A percentile compares a stretch with the other conserved stretches of the same genome.
Conservation (phyloP, 768 basidiomycete genomes). For the Jaapia argillacea region DNA sequence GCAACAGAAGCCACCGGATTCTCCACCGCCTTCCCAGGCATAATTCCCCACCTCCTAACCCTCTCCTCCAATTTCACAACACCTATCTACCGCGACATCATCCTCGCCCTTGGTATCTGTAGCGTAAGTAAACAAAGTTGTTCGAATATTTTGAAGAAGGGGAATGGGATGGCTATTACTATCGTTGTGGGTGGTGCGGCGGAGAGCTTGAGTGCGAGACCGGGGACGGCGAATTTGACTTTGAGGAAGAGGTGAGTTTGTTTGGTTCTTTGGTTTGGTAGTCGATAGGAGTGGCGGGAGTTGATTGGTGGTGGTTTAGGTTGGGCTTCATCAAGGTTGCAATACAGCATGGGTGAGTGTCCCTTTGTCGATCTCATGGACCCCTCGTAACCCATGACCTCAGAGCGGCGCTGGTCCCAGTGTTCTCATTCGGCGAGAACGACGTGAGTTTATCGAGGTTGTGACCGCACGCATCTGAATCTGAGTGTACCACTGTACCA, state of each 20-base stretch:
- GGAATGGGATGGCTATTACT: constrained; percentile 53
- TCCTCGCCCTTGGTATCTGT: constrained; percentile 81
- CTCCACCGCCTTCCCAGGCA: constrained; percentile 81
- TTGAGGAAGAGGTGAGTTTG: constrained; percentile 52
- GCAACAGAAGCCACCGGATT: constrained; percentile 94
- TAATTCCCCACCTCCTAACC: constrained; percentile 88
- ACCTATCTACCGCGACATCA: constrained; percentile 88
- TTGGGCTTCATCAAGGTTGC: constrained; percentile 94
- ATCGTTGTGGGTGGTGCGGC: constrained; percentile 97
- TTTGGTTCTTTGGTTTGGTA: background rate
- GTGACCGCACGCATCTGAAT: background rate
- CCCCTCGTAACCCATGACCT: constrained; percentile 1
- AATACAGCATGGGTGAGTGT: constrained; percentile 71
- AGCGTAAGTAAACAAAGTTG: constrained; percentile 89
- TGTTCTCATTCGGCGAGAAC: constrained; percentile 98
- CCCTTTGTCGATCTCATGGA: background rate
- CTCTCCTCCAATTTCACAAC: constrained; percentile 83
- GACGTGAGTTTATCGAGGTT: constrained; percentile 47
- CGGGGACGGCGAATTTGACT: constrained; percentile 92
- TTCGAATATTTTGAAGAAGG: constrained; percentile 65
- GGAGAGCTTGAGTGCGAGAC: constrained; percentile 87
- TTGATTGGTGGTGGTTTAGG: constrained; percentile 23
- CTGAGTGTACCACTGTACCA: constrained; percentile 1
- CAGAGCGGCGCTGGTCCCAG: constrained; percentile 92
- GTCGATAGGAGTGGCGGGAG: too few relatives aligned